These are phyloP conservation scores for Aspergillus carlsbadensis DNA, from an alignment of 495 filamentous ascomycete species.

Conservation along the genomic window DNA sequence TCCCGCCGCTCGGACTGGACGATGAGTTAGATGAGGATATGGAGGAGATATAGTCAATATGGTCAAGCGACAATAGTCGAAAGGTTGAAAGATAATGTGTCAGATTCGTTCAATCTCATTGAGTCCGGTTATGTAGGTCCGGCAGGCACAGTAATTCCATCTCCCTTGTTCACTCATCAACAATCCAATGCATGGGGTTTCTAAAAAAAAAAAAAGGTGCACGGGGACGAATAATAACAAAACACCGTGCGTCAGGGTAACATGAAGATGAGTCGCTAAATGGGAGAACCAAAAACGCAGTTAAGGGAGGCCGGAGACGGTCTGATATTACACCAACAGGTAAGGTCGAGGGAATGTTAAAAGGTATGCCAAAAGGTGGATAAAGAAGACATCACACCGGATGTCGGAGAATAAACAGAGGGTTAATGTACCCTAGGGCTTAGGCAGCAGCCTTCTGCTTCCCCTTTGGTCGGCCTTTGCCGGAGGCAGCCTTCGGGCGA, in stretches of 20 bases:
- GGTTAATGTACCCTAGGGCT: neutral
- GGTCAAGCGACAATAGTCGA: neutral
- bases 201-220: slow-evolving; percentile 11
- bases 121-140: neutral
- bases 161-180: slow-evolving; percentile 2
- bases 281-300: slow-evolving; percentile 7
- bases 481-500: slow-evolving; percentile 21
- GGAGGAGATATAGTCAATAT: slow-evolving; percentile 71
- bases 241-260: slow-evolving; percentile 24
- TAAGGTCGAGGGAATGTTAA: neutral
- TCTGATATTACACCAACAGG: neutral
- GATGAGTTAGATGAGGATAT: slow-evolving; percentile 69
- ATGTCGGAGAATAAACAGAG: neutral
- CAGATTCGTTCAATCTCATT: slow-evolving; percentile 1
- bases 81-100: neutral
- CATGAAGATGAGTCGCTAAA: slow-evolving; percentile 28
- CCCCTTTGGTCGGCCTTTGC: slow-evolving; percentile 39
- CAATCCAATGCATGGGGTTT: slow-evolving; percentile 10
- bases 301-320: neutral
- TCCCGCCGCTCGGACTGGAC: slow-evolving; percentile 56
- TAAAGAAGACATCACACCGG: neutral
- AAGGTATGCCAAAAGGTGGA: slow-evolving; percentile 12
- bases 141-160: neutral
- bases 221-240: slow-evolving; percentile 8
- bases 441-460: slow-evolving; percentile 36